These are phyloP conservation scores for Trichoderma sp. DNA, from an alignment of 2,329 filamentous ascomycete species.

Conservation along the genomic window DNA sequence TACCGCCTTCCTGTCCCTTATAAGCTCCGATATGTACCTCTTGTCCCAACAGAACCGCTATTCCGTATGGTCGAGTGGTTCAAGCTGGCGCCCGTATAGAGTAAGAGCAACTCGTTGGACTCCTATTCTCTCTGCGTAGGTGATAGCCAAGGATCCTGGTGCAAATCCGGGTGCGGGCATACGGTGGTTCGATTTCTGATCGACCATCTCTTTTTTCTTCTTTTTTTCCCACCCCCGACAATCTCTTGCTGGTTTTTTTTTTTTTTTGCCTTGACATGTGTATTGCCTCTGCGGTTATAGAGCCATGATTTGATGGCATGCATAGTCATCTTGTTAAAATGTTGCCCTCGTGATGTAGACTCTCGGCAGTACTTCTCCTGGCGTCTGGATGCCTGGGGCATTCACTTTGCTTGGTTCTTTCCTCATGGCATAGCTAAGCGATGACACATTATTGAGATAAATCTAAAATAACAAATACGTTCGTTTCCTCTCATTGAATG, in stretches of 20 bases:
- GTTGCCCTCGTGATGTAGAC: not conserved
- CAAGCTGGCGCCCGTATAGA: conserved; percentile 6
- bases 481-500: not conserved
- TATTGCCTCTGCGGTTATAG: not conserved
- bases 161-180: conserved; percentile 40
- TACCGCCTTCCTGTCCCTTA: not conserved
- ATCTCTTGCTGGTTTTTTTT: not conserved
- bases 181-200: not conserved
- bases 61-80: conserved; percentile 2
- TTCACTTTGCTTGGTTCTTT: not conserved
- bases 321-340: not conserved
- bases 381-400: not conserved
- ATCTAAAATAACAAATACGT: not conserved
- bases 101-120: conserved; percentile 29
- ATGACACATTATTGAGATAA: not conserved
- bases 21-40: not conserved
- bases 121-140: conserved; percentile 35
- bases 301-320: not conserved
- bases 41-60: not conserved
- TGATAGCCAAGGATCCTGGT: conserved; percentile 40
- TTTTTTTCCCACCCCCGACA: not conserved
- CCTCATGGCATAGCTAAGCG: not conserved
- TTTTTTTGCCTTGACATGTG: not conserved
- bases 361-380: not conserved
- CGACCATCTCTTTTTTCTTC: conserved; percentile 1